Conservation (phyloP, 2,329 filamentous ascomycete species). For the Huntiella bhutanensis region DNA sequence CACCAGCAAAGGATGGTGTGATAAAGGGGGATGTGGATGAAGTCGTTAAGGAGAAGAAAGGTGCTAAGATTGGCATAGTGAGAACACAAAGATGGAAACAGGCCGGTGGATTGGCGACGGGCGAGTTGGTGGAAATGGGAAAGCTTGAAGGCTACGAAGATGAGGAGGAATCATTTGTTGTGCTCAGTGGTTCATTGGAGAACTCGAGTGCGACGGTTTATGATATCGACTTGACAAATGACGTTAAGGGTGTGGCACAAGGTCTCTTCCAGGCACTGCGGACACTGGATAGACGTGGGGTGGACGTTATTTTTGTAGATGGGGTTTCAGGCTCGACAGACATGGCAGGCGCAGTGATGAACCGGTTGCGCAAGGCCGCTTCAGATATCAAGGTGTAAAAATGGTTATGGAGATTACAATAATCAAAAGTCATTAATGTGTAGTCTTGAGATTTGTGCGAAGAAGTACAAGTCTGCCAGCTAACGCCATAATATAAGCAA, state of each 20-base stretch:
- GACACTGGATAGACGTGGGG: conserved; percentile 61
- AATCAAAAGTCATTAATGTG: not conserved
- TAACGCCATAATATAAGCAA: not conserved
- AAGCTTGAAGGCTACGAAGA: conserved; percentile 16
- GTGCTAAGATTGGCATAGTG: conserved; percentile 28
- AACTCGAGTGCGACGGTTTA: conserved; percentile 28
- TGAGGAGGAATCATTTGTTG: conserved; percentile 18
- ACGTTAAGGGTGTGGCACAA: conserved; percentile 58
- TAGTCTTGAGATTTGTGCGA: conserved; percentile 1
- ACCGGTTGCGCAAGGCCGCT: conserved; percentile 61
- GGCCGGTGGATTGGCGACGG: conserved; percentile 23
- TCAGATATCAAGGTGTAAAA: conserved; percentile 32
- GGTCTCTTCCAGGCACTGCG: conserved; percentile 75
- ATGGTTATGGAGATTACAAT: not conserved
- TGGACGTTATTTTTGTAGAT: conserved; percentile 77
- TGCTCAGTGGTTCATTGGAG: conserved; percentile 21
- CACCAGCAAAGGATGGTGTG: conserved; percentile 20
- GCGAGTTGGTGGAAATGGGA: conserved; percentile 15
- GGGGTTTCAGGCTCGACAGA: conserved; percentile 65
- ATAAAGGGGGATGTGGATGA: conserved; percentile 19
- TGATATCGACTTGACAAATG: conserved; percentile 54
- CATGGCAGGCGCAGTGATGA: conserved; percentile 75
- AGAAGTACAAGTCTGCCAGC: not conserved
- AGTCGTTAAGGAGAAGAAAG: conserved; percentile 14
- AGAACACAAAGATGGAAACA: conserved; percentile 34